Conservation (phyloP, 1,139 yeast species). For the Debaryomyces psychrophilus region DNA sequence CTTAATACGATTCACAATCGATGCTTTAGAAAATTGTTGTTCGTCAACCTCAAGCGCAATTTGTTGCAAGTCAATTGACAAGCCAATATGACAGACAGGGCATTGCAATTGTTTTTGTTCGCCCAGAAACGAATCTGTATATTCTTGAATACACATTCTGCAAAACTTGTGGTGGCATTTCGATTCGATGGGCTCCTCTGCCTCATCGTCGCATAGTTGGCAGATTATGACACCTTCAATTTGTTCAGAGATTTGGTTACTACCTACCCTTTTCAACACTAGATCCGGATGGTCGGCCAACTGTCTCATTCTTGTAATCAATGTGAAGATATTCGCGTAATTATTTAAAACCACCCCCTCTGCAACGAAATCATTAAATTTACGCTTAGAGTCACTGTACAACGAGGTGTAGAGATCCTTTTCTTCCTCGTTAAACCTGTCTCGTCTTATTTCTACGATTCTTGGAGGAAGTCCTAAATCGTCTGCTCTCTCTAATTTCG, state of each 20-base stretch:
- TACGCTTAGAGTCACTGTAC: slow-evolving; percentile 83
- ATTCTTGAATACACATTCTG: slow-evolving; percentile 87
- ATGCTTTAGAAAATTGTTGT: slow-evolving; percentile 66
- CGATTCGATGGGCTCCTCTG: slow-evolving; percentile 94
- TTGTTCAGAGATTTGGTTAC: slow-evolving; percentile 38
- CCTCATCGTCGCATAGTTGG: slow-evolving; percentile 94
- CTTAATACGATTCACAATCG: slow-evolving; percentile 86
- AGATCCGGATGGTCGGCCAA: slow-evolving; percentile 97
- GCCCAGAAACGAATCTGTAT: slow-evolving; percentile 80
- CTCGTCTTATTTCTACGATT: slow-evolving; percentile 83
- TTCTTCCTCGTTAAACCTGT: slow-evolving; percentile 89
- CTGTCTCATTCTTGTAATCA: slow-evolving; percentile 96
- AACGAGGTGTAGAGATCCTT: slow-evolving; percentile 86
- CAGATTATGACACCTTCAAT: slow-evolving; percentile 75
- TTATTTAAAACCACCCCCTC: slow-evolving; percentile 94
- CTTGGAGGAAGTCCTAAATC: slow-evolving; percentile 97
- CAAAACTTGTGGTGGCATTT: slow-evolving; percentile 94
- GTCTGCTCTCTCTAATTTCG: slow-evolving; percentile 94
- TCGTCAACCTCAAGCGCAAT: slow-evolving; percentile 82
- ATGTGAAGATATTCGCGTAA: slow-evolving; percentile 93
- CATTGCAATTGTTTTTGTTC: slow-evolving; percentile 65
- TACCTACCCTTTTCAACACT: slow-evolving; percentile 70
- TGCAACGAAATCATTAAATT: slow-evolving; percentile 85
- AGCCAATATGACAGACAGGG: slow-evolving; percentile 93
- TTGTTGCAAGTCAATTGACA: slow-evolving; percentile 86